Conservation (phyloP, 768 basidiomycete species). For the Collybiopsis confluens region DNA sequence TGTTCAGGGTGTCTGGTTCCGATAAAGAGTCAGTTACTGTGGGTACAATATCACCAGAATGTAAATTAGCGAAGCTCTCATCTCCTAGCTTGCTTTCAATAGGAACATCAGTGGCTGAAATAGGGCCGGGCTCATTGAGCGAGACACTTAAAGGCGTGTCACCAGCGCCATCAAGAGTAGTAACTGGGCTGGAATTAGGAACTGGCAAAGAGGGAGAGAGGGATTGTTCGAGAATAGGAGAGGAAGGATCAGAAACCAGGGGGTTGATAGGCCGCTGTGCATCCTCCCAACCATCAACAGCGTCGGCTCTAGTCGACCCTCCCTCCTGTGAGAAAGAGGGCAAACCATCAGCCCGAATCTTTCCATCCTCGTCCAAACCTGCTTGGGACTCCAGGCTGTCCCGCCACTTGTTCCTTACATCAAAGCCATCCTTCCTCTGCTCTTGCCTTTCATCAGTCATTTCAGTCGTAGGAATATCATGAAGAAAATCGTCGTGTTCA, state of each 20-base stretch:
- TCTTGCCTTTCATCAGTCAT: neutral
- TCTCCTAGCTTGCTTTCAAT: neutral
- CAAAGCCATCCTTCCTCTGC: neutral
- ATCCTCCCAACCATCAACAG: neutral
- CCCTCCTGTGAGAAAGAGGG: too few relatives aligned
- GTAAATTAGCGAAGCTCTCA: neutral
- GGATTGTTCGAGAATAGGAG: too few relatives aligned
- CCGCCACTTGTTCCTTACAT: neutral
- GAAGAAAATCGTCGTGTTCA: neutral
- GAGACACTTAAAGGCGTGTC: too few relatives aligned
- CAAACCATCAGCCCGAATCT: neutral
- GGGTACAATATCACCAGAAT: slow-evolving; percentile 5
- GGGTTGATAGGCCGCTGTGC: too few relatives aligned
- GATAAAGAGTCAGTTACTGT: neutral
- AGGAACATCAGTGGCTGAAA: neutral
- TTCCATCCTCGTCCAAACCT: neutral
- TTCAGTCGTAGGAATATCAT: slow-evolving; percentile 3
- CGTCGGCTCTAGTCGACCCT: neutral
- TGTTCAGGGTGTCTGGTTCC: too few relatives aligned
- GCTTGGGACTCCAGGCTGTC: neutral
- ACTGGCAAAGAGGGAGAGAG: too few relatives aligned
- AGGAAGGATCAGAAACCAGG: too few relatives aligned
- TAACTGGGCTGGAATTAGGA: too few relatives aligned
- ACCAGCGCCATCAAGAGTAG: too few relatives aligned
- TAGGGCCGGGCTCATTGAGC: neutral